These are phyloP conservation scores for Artemisia tridentata DNA, from an alignment of 129 eudicot genomes.

Conservation along the genomic window DNA sequence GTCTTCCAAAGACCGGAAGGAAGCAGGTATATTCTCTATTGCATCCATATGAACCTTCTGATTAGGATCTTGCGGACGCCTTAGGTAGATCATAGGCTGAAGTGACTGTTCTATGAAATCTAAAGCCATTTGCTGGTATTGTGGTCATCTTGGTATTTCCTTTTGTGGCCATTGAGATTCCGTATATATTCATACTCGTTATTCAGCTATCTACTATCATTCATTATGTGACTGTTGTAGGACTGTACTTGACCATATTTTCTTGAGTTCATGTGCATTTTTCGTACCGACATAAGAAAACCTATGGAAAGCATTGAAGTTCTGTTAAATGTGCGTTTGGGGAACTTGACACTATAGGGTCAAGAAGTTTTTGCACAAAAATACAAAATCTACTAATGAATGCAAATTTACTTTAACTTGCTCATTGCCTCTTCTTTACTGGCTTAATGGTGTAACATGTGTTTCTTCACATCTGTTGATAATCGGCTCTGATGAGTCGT, in stretches of 20 bases:
- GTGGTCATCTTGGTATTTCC: too few species aligned
- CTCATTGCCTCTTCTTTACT: neutral
- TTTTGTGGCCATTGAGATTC: constrained; percentile 1
- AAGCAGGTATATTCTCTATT: constrained; percentile 46
- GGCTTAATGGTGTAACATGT: neutral
- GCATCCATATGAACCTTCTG: neutral
- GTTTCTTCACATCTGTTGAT: constrained; percentile 5
- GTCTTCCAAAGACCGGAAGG: constrained; percentile 50
- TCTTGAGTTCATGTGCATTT: constrained; percentile 10
- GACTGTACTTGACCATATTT: neutral
- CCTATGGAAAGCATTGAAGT: too few species aligned
- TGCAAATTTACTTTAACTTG: neutral
- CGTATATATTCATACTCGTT: neutral
- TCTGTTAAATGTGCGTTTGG: too few species aligned
- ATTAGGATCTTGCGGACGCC: neutral
- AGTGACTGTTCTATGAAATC: neutral
- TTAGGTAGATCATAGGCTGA: neutral
- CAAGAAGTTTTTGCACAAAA: constrained; percentile 4
- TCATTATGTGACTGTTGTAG: neutral
- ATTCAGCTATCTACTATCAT: neutral
- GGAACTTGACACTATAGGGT: too few species aligned
- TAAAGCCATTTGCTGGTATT: neutral
- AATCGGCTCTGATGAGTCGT: neutral
- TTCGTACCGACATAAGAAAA: constrained; percentile 1
- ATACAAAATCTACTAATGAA: neutral